Base-by-base conservation (phyloP, 495 filamentous ascomycete species). In the Penicillium salamii region DNA sequence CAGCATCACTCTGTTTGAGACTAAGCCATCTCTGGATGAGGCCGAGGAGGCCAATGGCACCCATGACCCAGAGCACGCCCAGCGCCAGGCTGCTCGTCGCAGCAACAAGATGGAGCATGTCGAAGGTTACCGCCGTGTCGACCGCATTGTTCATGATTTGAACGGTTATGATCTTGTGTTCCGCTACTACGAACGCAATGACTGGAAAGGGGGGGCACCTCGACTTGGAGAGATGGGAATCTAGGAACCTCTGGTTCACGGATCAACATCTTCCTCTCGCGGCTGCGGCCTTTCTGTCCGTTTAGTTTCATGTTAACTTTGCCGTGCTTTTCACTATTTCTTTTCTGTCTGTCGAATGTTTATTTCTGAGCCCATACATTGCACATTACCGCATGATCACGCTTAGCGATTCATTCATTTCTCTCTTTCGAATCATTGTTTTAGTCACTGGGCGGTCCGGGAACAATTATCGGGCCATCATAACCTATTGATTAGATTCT, bases 141-240 rank as follows among this genome's bases (percentile, higher is more conserved):
- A 99, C 63, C 86, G 91, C 44, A 97, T 97, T 53, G 90, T 97
- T 26, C 95, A 99, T 62, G 93, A 97, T 58, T 81, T 99, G 53
- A 91, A 99, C 60, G 95, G 93, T 28, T 99, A 99, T 64, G 91
- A 97, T 69, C 78, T 97, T 26, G 87, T 99, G 40, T 99, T 99
- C 72, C 83, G 91, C 49, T 97, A 89, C 76, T 99, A 95, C 65
- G 91, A 97, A 75, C 83, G 90, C 46, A 80, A 91, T 55, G 92
- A 87, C 55, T 97, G 91, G 91, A 82, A 85, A 68, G 89, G 88
- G 54, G 85, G 87, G 53, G 77, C 75, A 46, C 83, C 87, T 50
- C 77, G 88, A 51, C 75, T 95, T 61, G 90, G 90, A 42, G 84
- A 87, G 71, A 61, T 71, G 50, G 45, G 45, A 7, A 66, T 73